These are phyloP conservation scores for Solanum paucissectum DNA, from an alignment of 257 asterid genomes.

Conservation along the genomic window DNA sequence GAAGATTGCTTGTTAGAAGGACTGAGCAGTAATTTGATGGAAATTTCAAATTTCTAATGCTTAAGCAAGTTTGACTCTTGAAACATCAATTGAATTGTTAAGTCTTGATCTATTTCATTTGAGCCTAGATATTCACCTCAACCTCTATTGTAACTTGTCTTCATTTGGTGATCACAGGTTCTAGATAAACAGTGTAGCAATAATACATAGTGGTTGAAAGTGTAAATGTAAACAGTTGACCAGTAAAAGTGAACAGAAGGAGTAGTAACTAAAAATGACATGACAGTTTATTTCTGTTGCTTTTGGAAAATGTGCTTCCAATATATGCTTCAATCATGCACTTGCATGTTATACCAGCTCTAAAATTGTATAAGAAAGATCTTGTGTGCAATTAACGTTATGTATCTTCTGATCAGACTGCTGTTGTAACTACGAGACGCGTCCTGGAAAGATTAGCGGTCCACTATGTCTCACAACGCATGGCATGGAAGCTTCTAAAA, in stretches of 20 bases:
- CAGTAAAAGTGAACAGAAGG: not conserved
- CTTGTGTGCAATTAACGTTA: not conserved
- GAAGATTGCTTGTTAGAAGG: too few species aligned
- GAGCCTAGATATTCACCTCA: too few species aligned
- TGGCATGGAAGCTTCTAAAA: conserved; percentile 91
- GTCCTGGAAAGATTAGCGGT: conserved; percentile 72
- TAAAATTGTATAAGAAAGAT: not conserved
- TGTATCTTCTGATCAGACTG: conserved; percentile 30
- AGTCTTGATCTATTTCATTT: too few species aligned
- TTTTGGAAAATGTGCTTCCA: not conserved
- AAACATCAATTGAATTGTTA: too few species aligned
- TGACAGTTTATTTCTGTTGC: not conserved
- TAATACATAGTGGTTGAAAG: too few species aligned
- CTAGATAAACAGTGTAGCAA: too few species aligned
- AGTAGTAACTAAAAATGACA: not conserved
- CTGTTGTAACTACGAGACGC: conserved; percentile 72
- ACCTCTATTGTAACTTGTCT: too few species aligned
- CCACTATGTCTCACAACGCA: conserved; percentile 59
- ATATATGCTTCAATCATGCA: not conserved
- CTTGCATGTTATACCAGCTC: not conserved
- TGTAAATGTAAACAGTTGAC: not conserved
- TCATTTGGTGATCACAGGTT: too few species aligned
- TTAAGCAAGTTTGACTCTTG: too few species aligned
- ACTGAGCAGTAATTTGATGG: too few species aligned
- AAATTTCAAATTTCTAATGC: too few species aligned